Evolutionary conservation across 139 green algal species (phyloP).

Genomic region (Chlorella vulgaris): DNA sequence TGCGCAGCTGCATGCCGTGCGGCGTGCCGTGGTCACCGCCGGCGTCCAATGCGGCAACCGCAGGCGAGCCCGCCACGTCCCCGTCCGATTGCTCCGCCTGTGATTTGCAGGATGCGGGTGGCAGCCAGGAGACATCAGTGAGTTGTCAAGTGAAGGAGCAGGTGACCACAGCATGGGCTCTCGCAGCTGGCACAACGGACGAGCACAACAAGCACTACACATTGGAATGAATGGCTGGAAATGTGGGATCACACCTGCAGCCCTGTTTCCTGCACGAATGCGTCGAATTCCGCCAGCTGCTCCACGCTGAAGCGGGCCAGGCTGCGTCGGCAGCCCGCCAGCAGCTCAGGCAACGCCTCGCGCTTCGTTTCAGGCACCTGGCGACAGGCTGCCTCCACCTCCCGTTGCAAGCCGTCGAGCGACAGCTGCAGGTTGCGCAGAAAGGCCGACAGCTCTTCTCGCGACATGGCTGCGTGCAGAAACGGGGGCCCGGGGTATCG

Average conservation of each 20-base stretch:
- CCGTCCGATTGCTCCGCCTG: too few species aligned
- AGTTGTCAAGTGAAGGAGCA: too few species aligned
- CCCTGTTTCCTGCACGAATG: conserved; percentile 7
- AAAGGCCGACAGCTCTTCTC: conserved; percentile 20
- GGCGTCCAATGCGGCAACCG: background rate
- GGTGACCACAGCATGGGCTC: too few species aligned
- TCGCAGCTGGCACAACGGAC: too few species aligned
- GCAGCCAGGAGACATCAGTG: too few species aligned
- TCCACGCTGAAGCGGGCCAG: background rate
- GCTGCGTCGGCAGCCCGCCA: background rate
- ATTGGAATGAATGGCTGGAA: background rate
- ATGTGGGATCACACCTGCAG: background rate
- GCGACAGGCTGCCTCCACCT: background rate
- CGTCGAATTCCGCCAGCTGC: conserved; percentile 4
- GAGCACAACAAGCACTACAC: background rate
- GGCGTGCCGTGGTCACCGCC: conserved; percentile 5
- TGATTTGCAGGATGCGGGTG: background rate
- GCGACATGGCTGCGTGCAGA: background rate
- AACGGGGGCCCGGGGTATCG: background rate
- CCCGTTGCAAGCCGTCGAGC: conserved; percentile 24
- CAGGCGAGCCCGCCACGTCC: background rate
- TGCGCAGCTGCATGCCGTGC: conserved; percentile 18
- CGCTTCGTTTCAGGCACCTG: background rate
- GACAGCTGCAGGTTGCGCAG: conserved; percentile 36
- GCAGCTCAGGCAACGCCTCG: conserved; percentile 14